These are phyloP conservation scores for Botrytis aclada DNA, from an alignment of 2,329 filamentous ascomycete genomes.

Conservation along the genomic window DNA sequence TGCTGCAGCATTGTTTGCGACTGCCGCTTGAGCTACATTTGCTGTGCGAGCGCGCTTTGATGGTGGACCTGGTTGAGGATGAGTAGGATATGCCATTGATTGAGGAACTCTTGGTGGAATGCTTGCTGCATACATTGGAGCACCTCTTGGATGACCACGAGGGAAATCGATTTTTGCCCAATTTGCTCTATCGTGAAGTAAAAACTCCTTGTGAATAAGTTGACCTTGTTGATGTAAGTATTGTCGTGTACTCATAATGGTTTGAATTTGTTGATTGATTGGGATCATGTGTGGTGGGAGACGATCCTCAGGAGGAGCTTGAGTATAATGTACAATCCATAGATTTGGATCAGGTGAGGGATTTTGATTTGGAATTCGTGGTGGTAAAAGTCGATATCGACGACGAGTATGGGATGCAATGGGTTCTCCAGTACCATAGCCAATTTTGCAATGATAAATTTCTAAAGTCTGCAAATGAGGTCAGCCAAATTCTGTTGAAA, in stretches of 20 bases:
- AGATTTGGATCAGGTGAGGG: conserved; percentile 74
- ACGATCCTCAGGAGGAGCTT: conserved; percentile 69
- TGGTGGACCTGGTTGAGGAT: conserved; percentile 47
- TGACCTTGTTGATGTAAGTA: conserved; percentile 73
- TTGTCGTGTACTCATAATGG: conserved; percentile 57
- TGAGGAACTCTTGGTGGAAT: conserved; percentile 42
- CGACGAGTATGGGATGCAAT: conserved; percentile 74
- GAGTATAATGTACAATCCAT: conserved; percentile 89
- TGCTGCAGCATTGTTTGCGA: conserved; percentile 23
- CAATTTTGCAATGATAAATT: conserved; percentile 77
- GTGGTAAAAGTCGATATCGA: conserved; percentile 79
- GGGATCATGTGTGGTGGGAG: conserved; percentile 67
- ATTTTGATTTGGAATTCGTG: conserved; percentile 66
- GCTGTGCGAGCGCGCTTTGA: conserved; percentile 48
- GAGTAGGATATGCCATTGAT: conserved; percentile 60
- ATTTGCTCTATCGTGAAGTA: conserved; percentile 82
- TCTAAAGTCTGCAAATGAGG: conserved; percentile 67
- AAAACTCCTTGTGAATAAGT: conserved; percentile 87
- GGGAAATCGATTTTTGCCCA: conserved; percentile 84
- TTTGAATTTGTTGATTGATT: conserved; percentile 58
- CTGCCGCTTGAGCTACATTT: conserved; percentile 17
- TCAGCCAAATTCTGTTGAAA: conserved; percentile 19
- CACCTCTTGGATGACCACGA: conserved; percentile 44
- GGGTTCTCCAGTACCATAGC: conserved; percentile 74
- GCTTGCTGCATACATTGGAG: conserved; percentile 31